These are phyloP conservation scores for Fusarium temperatum DNA, from an alignment of 2,329 filamentous ascomycete genomes.

Conservation along the genomic window DNA sequence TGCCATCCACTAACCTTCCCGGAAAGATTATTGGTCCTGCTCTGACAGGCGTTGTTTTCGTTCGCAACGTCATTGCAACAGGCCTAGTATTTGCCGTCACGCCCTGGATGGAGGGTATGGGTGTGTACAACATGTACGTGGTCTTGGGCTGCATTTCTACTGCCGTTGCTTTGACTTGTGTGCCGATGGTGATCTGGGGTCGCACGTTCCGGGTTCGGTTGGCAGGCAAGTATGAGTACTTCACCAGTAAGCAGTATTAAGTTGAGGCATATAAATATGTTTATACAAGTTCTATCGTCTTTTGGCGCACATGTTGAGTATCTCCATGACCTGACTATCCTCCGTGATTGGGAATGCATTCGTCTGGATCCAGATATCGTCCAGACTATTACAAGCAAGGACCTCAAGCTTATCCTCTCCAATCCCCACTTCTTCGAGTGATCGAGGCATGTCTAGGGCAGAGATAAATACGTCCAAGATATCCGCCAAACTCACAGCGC, in stretches of 20 bases:
- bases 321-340: constrained; percentile 60
- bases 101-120: constrained; percentile 25
- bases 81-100: constrained; percentile 24
- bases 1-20: neutral
- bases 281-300: neutral
- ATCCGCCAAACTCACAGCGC: constrained; percentile 57
- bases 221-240: constrained; percentile 22
- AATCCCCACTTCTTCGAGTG: constrained; percentile 60
- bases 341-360: constrained; percentile 60
- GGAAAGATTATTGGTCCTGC: constrained; percentile 23
- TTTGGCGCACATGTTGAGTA: constrained; percentile 52
- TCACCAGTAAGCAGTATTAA: constrained; percentile 17
- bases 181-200: constrained; percentile 27
- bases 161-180: constrained; percentile 17
- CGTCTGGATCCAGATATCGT: constrained; percentile 59
- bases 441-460: constrained; percentile 63
- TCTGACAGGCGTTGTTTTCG: constrained; percentile 27
- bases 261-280: accelerated
- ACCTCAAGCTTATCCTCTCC: constrained; percentile 56
- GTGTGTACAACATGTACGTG: constrained; percentile 28
- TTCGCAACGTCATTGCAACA: constrained; percentile 25
- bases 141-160: constrained; percentile 16
- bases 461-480: constrained; percentile 60
- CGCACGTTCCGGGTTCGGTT: constrained; percentile 10
- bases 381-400: constrained; percentile 59